Conservation (phyloP, 257 asterid species). For the Solanum lycopersicoides region DNA sequence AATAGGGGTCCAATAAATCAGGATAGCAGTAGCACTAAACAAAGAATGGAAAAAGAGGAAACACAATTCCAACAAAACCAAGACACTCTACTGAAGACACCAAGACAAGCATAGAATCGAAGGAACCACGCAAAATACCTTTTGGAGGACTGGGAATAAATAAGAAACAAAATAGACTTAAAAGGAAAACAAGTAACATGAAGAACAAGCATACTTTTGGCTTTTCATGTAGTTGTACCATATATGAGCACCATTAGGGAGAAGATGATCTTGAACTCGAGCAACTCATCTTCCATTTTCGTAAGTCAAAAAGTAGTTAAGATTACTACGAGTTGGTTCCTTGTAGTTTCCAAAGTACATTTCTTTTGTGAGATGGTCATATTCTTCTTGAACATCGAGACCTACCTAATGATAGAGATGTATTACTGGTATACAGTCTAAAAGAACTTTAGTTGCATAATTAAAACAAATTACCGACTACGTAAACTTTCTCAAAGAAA, state of each 20-base stretch:
- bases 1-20: too few relatives aligned
- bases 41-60: too few relatives aligned
- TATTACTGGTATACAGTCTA: neutral
- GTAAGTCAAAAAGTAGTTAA: conserved; percentile 70
- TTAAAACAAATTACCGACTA: neutral
- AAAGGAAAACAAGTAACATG: neutral
- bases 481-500: neutral
- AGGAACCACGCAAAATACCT: neutral
- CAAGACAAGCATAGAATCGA: too few relatives aligned
- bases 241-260: conserved; percentile 79
- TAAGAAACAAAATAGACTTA: neutral
- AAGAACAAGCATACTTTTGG: conserved; percentile 33
- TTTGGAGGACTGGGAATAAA: neutral
- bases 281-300: conserved; percentile 77
- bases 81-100: too few relatives aligned
- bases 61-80: too few relatives aligned
- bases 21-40: too few relatives aligned
- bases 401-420: conserved; percentile 21
- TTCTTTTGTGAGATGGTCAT: conserved; percentile 50
- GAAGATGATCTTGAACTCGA: conserved; percentile 67
- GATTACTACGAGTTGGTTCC: conserved; percentile 59
- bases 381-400: conserved; percentile 78
- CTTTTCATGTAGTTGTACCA: conserved; percentile 71
- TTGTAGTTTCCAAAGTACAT: conserved; percentile 40
- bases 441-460: neutral